These are phyloP conservation scores for Paracamarosporium sp. DNA, from an alignment of 2,329 filamentous ascomycete genomes.

Conservation along the genomic window DNA sequence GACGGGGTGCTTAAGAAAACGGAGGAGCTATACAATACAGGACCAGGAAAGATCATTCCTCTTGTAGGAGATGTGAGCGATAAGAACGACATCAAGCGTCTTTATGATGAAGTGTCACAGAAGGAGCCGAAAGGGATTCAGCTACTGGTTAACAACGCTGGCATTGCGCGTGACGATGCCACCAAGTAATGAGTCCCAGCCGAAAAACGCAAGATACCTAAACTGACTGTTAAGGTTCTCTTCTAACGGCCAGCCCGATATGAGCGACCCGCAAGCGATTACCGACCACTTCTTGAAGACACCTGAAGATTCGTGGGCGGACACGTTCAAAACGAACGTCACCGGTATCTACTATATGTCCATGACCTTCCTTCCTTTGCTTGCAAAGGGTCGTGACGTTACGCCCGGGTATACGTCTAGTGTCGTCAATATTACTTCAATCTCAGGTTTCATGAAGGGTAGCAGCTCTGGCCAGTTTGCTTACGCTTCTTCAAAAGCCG, in stretches of 20 bases:
- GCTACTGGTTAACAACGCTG: constrained; percentile 62
- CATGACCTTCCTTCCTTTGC: constrained; percentile 61
- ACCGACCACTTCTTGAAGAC: constrained; percentile 59
- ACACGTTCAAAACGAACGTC: constrained; percentile 61
- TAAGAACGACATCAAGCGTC: constrained; percentile 56
- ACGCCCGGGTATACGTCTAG: constrained; percentile 57
- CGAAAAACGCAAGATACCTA: neutral
- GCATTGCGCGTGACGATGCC: constrained; percentile 58
- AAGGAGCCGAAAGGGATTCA: constrained; percentile 62
- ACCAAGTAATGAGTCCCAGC: constrained; percentile 17
- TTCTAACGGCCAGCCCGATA: constrained; percentile 56
- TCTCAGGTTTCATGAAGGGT: constrained; percentile 60
- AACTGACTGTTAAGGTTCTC: no score
- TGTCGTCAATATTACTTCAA: constrained; percentile 62
- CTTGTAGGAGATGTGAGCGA: constrained; percentile 45
- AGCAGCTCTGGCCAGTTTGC: constrained; percentile 59
- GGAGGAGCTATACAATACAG: constrained; percentile 54
- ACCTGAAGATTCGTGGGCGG: constrained; percentile 54
- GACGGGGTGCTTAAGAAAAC: constrained; percentile 47
- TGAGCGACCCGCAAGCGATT: constrained; percentile 55
- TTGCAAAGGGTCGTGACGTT: constrained; percentile 55
- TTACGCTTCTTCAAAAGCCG: constrained; percentile 60
- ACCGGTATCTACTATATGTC: constrained; percentile 60
- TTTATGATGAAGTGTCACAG: constrained; percentile 49
- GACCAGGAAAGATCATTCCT: constrained; percentile 56